Conservation (phyloP, 208 protist genomes). For the Wallacemonas sp. region DNA sequence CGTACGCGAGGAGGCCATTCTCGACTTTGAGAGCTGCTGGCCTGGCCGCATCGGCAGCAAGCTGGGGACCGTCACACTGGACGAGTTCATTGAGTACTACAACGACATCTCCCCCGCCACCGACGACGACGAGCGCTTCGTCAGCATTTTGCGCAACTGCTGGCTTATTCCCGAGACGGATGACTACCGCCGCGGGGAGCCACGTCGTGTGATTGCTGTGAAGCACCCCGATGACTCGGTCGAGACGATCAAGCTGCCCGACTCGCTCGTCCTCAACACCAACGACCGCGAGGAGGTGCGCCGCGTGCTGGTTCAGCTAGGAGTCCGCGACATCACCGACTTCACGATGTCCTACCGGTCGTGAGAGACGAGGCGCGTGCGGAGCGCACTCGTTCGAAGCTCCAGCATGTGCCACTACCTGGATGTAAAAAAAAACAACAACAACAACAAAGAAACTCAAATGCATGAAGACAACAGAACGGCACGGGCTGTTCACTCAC, state of each 20-base stretch:
- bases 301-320: slow-evolving; percentile 58
- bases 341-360: slow-evolving; percentile 20
- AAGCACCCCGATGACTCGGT: slow-evolving; percentile 60
- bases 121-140: slow-evolving; percentile 84
- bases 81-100: slow-evolving; percentile 92
- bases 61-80: slow-evolving; percentile 63
- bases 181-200: slow-evolving; percentile 49
- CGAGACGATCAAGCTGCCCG: slow-evolving; percentile 57
- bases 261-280: slow-evolving; percentile 64
- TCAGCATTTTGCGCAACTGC: slow-evolving; percentile 50
- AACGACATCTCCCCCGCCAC: slow-evolving; percentile 82
- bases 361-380: neutral
- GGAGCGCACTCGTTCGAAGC: too few relatives aligned
- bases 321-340: slow-evolving; percentile 68
- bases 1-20: slow-evolving; percentile 62
- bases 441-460: too few relatives aligned
- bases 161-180: slow-evolving; percentile 80
- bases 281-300: slow-evolving; percentile 49
- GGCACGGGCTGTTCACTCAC: too few relatives aligned
- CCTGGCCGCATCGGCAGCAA: slow-evolving; percentile 61
- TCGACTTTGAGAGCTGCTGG: slow-evolving; percentile 86
- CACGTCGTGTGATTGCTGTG: slow-evolving; percentile 58
- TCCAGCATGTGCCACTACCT: too few relatives aligned
- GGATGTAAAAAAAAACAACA: too few relatives aligned
- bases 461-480: too few relatives aligned